Conservation (phyloP, 1,139 yeast species). For the Nakaseomyces nivariensis region DNA sequence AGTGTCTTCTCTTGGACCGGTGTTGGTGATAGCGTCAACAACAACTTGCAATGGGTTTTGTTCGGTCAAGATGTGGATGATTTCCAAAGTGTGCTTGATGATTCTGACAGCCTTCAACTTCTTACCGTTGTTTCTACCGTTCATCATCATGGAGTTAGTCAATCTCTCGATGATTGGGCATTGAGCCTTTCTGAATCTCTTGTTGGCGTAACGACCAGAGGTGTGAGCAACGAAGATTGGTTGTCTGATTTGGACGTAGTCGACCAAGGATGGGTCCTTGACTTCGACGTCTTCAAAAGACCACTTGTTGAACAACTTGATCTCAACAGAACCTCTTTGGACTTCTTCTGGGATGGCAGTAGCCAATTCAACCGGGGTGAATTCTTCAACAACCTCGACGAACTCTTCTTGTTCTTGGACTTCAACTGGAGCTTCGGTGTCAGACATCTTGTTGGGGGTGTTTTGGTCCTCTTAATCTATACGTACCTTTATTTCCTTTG, state of each 20-base stretch:
- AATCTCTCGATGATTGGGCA: constrained; percentile 99
- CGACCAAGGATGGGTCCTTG: constrained; percentile 96
- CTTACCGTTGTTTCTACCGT: constrained; percentile 99
- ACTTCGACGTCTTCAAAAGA: constrained; percentile 95
- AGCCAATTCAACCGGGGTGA: constrained; percentile 76
- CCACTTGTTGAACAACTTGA: constrained; percentile 99
- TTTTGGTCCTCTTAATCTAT: constrained; percentile 4
- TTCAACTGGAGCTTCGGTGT: constrained; percentile 40
- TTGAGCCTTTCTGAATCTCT: constrained; percentile 99
- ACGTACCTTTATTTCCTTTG: not conserved
- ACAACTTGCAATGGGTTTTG: constrained; percentile 99
- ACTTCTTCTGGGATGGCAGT: constrained; percentile 95
- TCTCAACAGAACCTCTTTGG: constrained; percentile 91
- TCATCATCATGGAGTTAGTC: constrained; percentile 99
- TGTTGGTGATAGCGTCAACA: constrained; percentile 98
- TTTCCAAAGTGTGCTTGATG: constrained; percentile 97
- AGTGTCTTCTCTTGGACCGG: constrained; percentile 99
- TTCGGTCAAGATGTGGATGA: constrained; percentile 94
- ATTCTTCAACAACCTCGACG: constrained; percentile 60
- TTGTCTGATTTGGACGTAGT: constrained; percentile 95
- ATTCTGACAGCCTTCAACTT: constrained; percentile 99
- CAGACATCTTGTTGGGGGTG: constrained; percentile 28
- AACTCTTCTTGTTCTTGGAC: constrained; percentile 38
- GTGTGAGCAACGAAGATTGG: constrained; percentile 99
- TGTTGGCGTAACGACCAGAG: constrained; percentile 98